Evolutionary conservation across 176 grass and related monocot species (phyloP).

Genomic region (Triticum timopheevii): DNA sequence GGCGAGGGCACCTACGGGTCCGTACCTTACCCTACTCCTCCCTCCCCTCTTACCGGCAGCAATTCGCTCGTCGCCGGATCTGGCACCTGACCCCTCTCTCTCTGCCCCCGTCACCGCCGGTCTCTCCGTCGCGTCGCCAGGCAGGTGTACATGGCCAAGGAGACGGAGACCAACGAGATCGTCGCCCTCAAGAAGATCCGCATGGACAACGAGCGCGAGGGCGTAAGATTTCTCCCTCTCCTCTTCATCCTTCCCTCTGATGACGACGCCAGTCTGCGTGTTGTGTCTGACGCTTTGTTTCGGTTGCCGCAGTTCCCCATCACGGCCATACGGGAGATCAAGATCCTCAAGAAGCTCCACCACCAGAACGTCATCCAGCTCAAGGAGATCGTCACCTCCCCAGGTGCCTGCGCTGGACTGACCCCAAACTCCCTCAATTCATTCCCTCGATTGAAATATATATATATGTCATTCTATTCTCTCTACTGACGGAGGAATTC

Average conservation of each 20-base stretch:
- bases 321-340: slow-evolving; percentile 89
- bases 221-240: slow-evolving; percentile 5
- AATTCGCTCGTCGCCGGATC: neutral
- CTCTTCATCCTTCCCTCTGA: neutral
- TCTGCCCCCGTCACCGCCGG: neutral
- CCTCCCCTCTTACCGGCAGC: neutral
- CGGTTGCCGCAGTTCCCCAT: slow-evolving; percentile 62
- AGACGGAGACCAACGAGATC: slow-evolving; percentile 73
- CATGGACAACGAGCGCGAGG: slow-evolving; percentile 93
- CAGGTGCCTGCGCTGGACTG: neutral
- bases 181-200: slow-evolving; percentile 96
- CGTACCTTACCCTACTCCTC: neutral
- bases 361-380: slow-evolving; percentile 92
- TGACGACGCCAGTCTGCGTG: neutral
- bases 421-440: too few relatives aligned
- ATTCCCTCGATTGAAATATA: too few relatives aligned
- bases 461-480: neutral
- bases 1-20: slow-evolving; percentile 79
- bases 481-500: neutral
- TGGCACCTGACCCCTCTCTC: neutral
- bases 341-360: slow-evolving; percentile 92
- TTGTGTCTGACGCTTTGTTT: neutral
- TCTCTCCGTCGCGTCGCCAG: slow-evolving; percentile 28
- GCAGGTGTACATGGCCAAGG: slow-evolving; percentile 93
- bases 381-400: slow-evolving; percentile 95